Base-by-base conservation (phyloP, 352 stramenopile species). In the Pythium rishiriense region DNA sequence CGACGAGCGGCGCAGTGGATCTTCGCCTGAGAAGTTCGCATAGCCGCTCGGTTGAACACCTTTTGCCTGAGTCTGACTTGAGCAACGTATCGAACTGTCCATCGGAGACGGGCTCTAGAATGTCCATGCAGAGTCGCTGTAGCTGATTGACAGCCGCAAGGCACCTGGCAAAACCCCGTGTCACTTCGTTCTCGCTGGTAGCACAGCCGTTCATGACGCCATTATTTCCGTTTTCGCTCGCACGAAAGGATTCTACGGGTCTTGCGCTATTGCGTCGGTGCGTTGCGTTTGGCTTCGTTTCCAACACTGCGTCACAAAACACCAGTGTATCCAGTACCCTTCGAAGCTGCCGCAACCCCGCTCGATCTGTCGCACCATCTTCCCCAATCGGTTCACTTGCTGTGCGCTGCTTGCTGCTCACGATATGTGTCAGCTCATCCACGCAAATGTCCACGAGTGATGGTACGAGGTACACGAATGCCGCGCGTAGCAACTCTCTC, bases 381-480 rank as follows among this genome's bases (percentile, higher is more conserved):
- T 57, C 42, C 0, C 39, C 46, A 12, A 46, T 24, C 2, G 64
- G 43, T 26, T 71, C 58, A 31, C 33, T 42, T 10, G 26, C 12
- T 39, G 26, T 28, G 8, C 10, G 17, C 37, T 51, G 24, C 19
- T 59, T 62, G 26, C 3, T 43, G 39, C 25, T 64, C 37, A 83
- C 47, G 11, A 83, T 65, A 0, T 45, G 50, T 22, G 68, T 73
- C 31, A 92, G 72, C 26, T 69, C 64, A 21, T 73, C 39, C 8
- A 87, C 85, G 35, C 85, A 91, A 62, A 88, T 88, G 24, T 85
- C 68, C 4, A 90, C 56, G 4, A 93, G 60, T 4, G 81, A 78
- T 7, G 85, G 85, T 6, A 93, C 85, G 17, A 88, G 61, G 26
- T 93, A 93, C 19, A 90, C 70, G 33, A 82, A 91, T 6, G 85